Base-by-base conservation (phyloP, 1,284 basidiomycete genomes). In the Pholiota adiposa region DNA sequence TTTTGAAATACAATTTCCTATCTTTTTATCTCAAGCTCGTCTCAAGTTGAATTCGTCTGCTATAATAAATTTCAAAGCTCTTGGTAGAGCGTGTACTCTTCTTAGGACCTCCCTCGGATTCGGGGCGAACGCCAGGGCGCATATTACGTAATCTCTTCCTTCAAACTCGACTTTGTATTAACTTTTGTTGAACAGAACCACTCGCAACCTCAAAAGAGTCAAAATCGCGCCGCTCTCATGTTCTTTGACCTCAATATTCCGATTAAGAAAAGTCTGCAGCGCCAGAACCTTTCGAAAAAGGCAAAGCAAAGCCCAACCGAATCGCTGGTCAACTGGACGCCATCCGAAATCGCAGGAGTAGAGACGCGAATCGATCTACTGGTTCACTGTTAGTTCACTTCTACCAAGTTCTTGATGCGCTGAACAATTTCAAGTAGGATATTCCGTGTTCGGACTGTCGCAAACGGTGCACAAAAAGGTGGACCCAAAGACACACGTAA, bases 371-470 rank as follows among this genome's bases (percentile, higher is more conserved):
- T 87, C 27, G 83, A 86, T 67, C 67, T 84, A 36, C 75, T 86
- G 29, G 72, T 83, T 51, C 83, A 85, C 67, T 81, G 85, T 87
- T 60, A 67, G 79, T 66, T 52, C 19, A 46, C 34, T 7, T 36
- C 9, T 49, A 51, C 54, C 16, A 36, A 31, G 18, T 14, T 53
- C 34, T 41, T 44, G 53, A 65, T 67, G n/a, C 51, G 38, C 64
- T 63, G 40, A 69, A 51, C 46, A 54, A 44, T 60, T 46, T 60
- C 53, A 77, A 93, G 90, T 93, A 80, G 90, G 91, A 83, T 93
- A 93, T 72, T 83, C 86, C 21, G 84, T 91, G 16, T 72, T 93
- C 50, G 89, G 87, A 1, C 79, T 93, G 61, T 88, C 85, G 65
- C 90, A 93, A 66, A 85, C 82, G 0, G 78, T 88, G 9, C 75